Base-by-base conservation (phyloP, 495 filamentous ascomycete genomes). In the Viridothelium virens region DNA sequence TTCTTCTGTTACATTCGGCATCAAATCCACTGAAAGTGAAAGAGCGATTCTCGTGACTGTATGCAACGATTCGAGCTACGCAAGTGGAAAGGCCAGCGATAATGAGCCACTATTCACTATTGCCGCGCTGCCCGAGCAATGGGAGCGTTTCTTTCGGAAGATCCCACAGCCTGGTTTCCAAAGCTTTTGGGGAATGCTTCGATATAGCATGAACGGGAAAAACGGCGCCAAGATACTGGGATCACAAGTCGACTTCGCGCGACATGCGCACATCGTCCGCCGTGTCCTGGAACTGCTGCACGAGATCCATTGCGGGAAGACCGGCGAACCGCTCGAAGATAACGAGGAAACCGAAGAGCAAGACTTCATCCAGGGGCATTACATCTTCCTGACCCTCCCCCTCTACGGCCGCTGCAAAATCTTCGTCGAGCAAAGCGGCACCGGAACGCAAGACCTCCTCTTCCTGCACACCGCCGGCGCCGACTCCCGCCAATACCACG, bases 181-280 rank as follows among this genome's bases (percentile, higher is more conserved):
- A 65, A 74, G 70, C 56, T 77, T 72, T 65, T 76, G 75, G 74
- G 74, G 73, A 39, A 75, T 76, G 72, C 70, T 72, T 53, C 72
- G 73, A 69, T 74, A 75, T 66, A 73, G 74, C 3, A 78, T 78
- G 76, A 77, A 78, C 77, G 67, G 75, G 74, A 50, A 75, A 76
- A 67, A 75, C 33, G 76, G 75, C 56, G 76, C 76, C 50, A 67
- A 70, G 41, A 70, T 75, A 5, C 64, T 69, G 62, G 77, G 77
- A 64, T 73, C 76, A 64, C 65, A 77, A 62, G 64, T 63, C 16
- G 72, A 68, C 12, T 76, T 76, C 61, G 74, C 75, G 14, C 70
- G 75, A 31, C 77, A 72, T 70, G 72, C 75, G 1, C 77, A 79
- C 62, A 71, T 79, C 62, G 75, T 74, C 73, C 70, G 77, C 36